Base-by-base conservation (phyloP, 148 eudicot species). In the Rhododendron griersonianum region DNA sequence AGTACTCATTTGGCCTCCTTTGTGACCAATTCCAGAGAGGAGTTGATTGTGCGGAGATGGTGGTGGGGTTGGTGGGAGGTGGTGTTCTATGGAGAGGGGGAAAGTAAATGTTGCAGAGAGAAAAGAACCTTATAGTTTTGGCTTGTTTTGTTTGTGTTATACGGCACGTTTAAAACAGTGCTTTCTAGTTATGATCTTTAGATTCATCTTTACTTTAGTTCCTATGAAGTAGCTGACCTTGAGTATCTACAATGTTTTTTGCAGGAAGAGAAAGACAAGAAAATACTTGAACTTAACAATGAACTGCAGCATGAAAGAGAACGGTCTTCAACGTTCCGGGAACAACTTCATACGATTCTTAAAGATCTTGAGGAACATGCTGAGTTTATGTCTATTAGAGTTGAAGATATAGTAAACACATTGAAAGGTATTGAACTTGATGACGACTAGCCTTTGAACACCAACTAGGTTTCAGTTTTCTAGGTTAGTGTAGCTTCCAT, bases 201-300 rank as follows among this genome's bases (percentile, higher is more conserved):
- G 50, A 14, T 83, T 83, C 51, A 25, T 65, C 50, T 7, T 47
- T 47, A 47, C 79, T 84, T 73, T 61, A 69, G 37, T n/a, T 84
- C 75, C 28, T 82, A 41, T 5, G 79, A 71, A 16, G 79, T 1
- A 28, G 30, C 37, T 48, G 78, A 83, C 33, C 69, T 13, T 35
- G 33, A 48, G 16, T 41, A n/a, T 41, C 21, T 7, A 30, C 57
- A 30, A 84, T 71, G 67, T 11, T 48, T 25, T 69, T 84, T 85
- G 86, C 59, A 78, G 86, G 86, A 55, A 59, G 86, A 85, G 57
- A 85, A 78, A n/a, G 86, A 85, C n/a, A 78, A 85, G 82, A 85
- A 59, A 78, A 85, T 85, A 23, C 57, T n/a, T 23, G 82, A 77
- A 77, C 86, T 85, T 23, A 47, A 47, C 50, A 48, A 25, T 25